These are phyloP conservation scores for Torrubiellomyces zombiae DNA, from an alignment of 2,329 filamentous ascomycete species.

Conservation along the genomic window DNA sequence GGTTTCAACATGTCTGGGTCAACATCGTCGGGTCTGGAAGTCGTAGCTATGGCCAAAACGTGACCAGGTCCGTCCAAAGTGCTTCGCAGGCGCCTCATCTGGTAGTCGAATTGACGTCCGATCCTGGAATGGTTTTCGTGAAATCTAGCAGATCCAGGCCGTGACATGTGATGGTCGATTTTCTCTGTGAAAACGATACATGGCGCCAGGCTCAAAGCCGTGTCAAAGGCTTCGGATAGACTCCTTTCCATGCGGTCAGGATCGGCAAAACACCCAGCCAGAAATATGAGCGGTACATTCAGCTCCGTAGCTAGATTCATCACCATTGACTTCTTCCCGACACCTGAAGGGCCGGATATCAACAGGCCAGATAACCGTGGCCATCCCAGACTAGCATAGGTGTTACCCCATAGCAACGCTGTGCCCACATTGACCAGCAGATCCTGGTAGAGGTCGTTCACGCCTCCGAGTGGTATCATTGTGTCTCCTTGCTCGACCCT, in stretches of 20 bases:
- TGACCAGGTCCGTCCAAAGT: conserved; percentile 57
- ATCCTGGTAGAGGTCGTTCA: conserved; percentile 10
- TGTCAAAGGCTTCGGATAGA: conserved; percentile 37
- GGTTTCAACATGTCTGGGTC: conserved; percentile 61
- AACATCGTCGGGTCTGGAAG: conserved; percentile 72
- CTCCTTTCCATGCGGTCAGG: conserved; percentile 22
- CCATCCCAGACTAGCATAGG: conserved; percentile 6
- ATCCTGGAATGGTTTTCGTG: conserved; percentile 84
- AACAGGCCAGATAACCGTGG: conserved; percentile 38
- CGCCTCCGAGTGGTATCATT: conserved; percentile 12
- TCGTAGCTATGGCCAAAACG: conserved; percentile 81
- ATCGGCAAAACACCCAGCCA: conserved; percentile 19
- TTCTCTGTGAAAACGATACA: conserved; percentile 87
- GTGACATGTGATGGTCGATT: conserved; percentile 71
- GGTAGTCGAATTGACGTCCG: conserved; percentile 65
- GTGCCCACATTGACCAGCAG: conserved; percentile 6
- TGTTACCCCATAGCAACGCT: conserved; percentile 8
- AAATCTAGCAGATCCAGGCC: conserved; percentile 58
- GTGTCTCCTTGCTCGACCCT: conserved; percentile 12
- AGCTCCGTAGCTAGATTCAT: conserved; percentile 56
- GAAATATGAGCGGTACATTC: conserved; percentile 55
- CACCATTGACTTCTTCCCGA: conserved; percentile 65
- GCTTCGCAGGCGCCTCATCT: conserved; percentile 63
- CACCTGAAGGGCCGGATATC: conserved; percentile 63
- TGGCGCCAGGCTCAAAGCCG: conserved; percentile 70